Conservation (phyloP, 2,329 filamentous ascomycete genomes). For the Volutella citrinella region DNA sequence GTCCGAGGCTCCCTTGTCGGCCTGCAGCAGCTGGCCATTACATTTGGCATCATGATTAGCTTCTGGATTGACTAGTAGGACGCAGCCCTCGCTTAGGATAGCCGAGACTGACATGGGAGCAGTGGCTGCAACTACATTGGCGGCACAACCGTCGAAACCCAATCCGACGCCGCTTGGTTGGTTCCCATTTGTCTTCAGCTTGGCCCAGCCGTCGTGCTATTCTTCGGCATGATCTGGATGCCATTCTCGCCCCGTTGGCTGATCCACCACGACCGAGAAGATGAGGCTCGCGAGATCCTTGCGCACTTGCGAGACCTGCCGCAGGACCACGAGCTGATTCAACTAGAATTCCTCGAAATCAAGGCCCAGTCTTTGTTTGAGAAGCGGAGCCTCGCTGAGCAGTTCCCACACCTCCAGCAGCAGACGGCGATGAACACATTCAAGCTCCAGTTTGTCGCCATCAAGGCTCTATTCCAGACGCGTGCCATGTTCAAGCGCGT, state of each 20-base stretch:
- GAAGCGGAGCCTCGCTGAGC: conserved; percentile 63
- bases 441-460: conserved; percentile 67
- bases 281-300: conserved; percentile 62
- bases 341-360: conserved; percentile 79
- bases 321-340: conserved; percentile 63
- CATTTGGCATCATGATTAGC: conserved; percentile 62
- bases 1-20: conserved; percentile 43
- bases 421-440: conserved; percentile 61
- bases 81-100: rapidly evolving
- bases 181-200: conserved; percentile 71
- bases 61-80: conserved; percentile 60
- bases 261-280: conserved; percentile 65
- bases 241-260: conserved; percentile 77
- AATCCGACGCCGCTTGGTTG: conserved; percentile 70
- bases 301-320: conserved; percentile 61
- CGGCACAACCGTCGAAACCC: conserved; percentile 41
- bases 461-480: conserved; percentile 61
- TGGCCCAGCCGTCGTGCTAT: conserved; percentile 62
- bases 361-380: conserved; percentile 77
- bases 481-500: conserved; percentile 66
- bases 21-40: conserved; percentile 52
- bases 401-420: conserved; percentile 63
- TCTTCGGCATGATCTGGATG: conserved; percentile 74
- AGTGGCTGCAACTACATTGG: conserved; percentile 65
- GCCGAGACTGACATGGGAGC: not conserved